Evolutionary conservation across 2,329 filamentous ascomycete genomes (phyloP), one percentile per base, ranked within the genome.

Genomic region (Diaporthe citri): DNA sequence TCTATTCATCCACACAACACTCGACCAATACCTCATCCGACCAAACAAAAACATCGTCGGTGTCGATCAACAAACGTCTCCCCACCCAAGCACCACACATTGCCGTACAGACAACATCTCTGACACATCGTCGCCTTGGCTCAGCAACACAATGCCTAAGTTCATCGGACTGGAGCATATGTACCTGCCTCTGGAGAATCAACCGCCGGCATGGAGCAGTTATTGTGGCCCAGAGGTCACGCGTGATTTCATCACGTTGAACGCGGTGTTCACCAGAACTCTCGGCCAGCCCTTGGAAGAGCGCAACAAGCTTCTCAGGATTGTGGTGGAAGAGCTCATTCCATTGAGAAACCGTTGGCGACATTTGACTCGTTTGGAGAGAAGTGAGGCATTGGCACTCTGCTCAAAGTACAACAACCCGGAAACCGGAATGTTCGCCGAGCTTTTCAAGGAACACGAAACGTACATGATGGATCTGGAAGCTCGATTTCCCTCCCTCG

Each of bases 191-290:
- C 3, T 2, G 3, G 5, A 31, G 12, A 6, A 12, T 28, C 4
- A 1, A 3, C 55, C 20, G 31, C 55, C 20, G 9, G 1, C 0
- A 41, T 41, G 39, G 39, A 1, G 0, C 39, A 1, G 0, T 17
- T 41, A 41, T 17, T 41, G 1, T 4, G 39, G 39, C 39, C 1
- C 2, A 41, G 39, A 41, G 12, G 1, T 41, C 39, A 41, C 1
- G 12, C 39, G 12, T 41, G 9, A 22, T 2, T n/a, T 0, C 0
- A 0, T 8, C 3, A 0, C 15, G 17, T 39, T 59, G 22, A 2
- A 59, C 31, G 0, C 4, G 7, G 7, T 15, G 28, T 36, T 6
- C 15, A 15, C 2, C 13, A 0, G 4, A 31, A 57, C 15, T 15
- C 0, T 1, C 28, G 9, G 5, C 3, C 3, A 7, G 9, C 17